Base-by-base conservation (phyloP, 129 eudicot species). In the Artemisia annua region DNA sequence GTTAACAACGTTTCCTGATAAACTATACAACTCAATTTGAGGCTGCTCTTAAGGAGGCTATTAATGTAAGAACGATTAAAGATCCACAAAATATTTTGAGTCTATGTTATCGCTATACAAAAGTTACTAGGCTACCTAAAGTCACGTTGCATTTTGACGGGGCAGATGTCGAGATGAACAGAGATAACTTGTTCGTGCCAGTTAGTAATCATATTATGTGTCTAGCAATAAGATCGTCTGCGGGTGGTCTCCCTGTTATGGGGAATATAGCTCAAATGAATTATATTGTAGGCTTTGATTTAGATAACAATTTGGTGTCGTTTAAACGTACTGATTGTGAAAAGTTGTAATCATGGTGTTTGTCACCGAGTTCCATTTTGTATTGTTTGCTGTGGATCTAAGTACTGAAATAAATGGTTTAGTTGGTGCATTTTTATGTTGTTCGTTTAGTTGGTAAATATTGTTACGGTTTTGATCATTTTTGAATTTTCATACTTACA, bases 221-320 rank as follows among this genome's bases (percentile, higher is more conserved):
- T 61, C 52, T 87, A 1, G 83, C 85, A 3, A 64, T 82, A 35
- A 3, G 11, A 1, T 51, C 83, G 4, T 3, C 67, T 14, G 0
- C 32, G 1, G 48, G 20, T 39, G 1, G 9, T 9, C 11, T 12
- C 5, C 1, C 70, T 0, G 74, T 81, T 46, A 81, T 28, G 11
- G 94, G 94, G 3, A 85, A 83, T 24, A 9, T 83, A 32, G 87
- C 88, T 9, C 95, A 88, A 32, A 67, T 66, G 72, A 78, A 88
- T 48, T 69, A 57, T 63, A 59, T 78, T 62, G 79, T 88, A 17
- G 86, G 88, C 48, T 85, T 48, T 75, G 88, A 88, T 62, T 63
- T 88, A n/a, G 71, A 26, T 1, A 75, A 75, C 2, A 72, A 49
- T 55, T 72, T 12, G 30, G 52, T 88, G 39, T 85, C 86, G 5